Evolutionary conservation across 2,329 filamentous ascomycete species (phyloP), one percentile per base, ranked within the genome.

Genomic region (Trematosphaeria pertusa): DNA sequence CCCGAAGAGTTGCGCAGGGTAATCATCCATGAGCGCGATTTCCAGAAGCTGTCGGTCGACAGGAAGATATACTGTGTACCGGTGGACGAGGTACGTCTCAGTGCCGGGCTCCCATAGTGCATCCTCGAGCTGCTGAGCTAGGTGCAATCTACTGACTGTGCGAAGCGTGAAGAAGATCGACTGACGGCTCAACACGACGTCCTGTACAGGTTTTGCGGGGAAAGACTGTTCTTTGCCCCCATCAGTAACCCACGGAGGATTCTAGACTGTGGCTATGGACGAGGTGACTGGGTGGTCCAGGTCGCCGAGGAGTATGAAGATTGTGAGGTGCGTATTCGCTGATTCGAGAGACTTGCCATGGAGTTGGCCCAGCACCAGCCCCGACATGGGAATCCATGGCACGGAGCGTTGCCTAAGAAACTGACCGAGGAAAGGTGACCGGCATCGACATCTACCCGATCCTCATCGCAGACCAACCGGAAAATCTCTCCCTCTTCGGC

Each of bases 201-300:
- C 17, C 21, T 74, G 9, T 58, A 54, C 21, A 57, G 54, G 26
- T 56, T 73, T 6, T 70, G 67, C 28, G 63, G 61, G 3, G 56
- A 62, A 12, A 42, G 52, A 17, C 46, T 72, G 3, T 67, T 64
- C 31, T 66, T 69, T 38, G 58, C 65, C 20, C 51, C 50, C 7
- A 56, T 74, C 21, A 45, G 58, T 7, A 51, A 67, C 14, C 72
- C 72, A 10, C 43, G 26, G 9, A 67, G 60, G n/a, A 58, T 73
- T 28, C 50, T 74, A 14, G 72, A 74, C 7, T 73, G 70, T 43
- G 72, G 72, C 5, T 73, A 73, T 52, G 72, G 72, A 21, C 59
- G 61, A 24, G 71, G 69, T 1, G 59, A 70, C 35, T 74, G 71
- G 71, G 65, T 62, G 3, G 58, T 70, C 8, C 61, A 68, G 20